phyloP scores from a whole-genome alignment of 495 filamentous ascomycete genomes.

The Copromyces sp. region DNA sequence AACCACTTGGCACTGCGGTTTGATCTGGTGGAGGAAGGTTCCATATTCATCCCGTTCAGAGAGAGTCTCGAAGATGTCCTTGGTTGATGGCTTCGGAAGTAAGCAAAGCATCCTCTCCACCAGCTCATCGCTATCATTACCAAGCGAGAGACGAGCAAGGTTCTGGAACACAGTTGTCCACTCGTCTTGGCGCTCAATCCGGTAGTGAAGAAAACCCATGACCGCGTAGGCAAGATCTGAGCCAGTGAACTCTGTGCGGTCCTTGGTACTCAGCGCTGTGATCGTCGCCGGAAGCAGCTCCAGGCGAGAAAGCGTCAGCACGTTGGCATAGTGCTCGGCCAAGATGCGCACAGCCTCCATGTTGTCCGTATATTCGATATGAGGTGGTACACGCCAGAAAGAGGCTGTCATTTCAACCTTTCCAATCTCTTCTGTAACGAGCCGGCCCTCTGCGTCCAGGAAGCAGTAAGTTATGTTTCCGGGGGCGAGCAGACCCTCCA shows the following conservation, averaged over 20 bases:
- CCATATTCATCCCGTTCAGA: slow-evolving; percentile 8
- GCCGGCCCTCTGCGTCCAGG: background rate
- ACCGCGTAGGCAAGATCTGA: slow-evolving; percentile 38
- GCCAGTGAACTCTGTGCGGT: background rate
- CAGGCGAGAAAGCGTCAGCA: slow-evolving; percentile 10
- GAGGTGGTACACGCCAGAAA: background rate
- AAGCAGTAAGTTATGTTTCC: slow-evolving; percentile 1
- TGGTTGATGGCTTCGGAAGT: slow-evolving; percentile 2
- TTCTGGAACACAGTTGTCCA: slow-evolving; percentile 31
- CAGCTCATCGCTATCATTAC: slow-evolving; percentile 17
- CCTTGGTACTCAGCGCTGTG: slow-evolving; percentile 6
- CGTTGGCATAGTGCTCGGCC: slow-evolving; percentile 12
- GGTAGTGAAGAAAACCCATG: slow-evolving; percentile 28
- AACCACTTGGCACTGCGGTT: slow-evolving; percentile 8
- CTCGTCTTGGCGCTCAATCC: slow-evolving; percentile 23
- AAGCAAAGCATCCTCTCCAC: slow-evolving; percentile 14
- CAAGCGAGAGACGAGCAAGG: slow-evolving; percentile 28
- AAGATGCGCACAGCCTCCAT: slow-evolving; percentile 6
- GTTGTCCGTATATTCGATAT: background rate
- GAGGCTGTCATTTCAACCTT: slow-evolving; percentile 9
- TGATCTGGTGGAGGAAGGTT: slow-evolving; percentile 7
- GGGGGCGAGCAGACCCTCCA: slow-evolving; percentile 33
- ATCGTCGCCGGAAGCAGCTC: slow-evolving; percentile 12
- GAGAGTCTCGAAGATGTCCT: background rate
- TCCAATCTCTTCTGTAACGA: background rate